phyloP scores from a whole-genome alignment of 495 filamentous ascomycete genomes.

The Viridothelium virens region DNA sequence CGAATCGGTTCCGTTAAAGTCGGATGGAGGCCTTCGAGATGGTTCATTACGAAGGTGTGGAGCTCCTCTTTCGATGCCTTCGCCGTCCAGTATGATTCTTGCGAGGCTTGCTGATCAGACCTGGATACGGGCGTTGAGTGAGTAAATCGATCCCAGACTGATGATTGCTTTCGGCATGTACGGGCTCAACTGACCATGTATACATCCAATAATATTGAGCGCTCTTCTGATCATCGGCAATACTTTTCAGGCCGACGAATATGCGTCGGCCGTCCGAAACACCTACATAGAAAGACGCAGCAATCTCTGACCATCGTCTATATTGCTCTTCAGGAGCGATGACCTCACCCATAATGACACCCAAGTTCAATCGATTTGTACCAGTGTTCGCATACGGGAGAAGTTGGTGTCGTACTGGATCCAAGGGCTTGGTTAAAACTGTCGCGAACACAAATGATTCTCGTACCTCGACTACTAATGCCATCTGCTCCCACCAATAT shows the following conservation, averaged over 20 bases:
- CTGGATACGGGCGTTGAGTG: background rate
- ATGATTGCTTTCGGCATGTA: background rate
- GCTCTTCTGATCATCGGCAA: background rate
- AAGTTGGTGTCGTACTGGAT: background rate
- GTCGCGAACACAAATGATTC: background rate
- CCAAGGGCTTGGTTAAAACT: background rate
- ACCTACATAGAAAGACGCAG: background rate
- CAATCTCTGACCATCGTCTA: background rate
- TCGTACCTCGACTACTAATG: background rate
- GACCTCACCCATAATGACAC: background rate
- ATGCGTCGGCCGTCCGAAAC: background rate
- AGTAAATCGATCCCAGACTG: background rate
- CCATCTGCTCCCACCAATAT: background rate
- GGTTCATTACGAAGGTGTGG: background rate
- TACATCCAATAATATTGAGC: background rate
- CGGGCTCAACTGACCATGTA: background rate
- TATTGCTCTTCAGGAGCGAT: background rate
- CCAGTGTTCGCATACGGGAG: background rate
- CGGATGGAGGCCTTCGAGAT: background rate
- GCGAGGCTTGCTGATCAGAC: background rate
- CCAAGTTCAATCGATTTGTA: background rate
- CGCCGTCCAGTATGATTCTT: background rate
- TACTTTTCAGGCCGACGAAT: background rate
- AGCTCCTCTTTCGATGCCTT: background rate
- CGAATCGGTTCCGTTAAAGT: background rate